These are phyloP conservation scores for Talaromyces marneffei DNA, from an alignment of 2,329 filamentous ascomycete species.

Conservation along the genomic window DNA sequence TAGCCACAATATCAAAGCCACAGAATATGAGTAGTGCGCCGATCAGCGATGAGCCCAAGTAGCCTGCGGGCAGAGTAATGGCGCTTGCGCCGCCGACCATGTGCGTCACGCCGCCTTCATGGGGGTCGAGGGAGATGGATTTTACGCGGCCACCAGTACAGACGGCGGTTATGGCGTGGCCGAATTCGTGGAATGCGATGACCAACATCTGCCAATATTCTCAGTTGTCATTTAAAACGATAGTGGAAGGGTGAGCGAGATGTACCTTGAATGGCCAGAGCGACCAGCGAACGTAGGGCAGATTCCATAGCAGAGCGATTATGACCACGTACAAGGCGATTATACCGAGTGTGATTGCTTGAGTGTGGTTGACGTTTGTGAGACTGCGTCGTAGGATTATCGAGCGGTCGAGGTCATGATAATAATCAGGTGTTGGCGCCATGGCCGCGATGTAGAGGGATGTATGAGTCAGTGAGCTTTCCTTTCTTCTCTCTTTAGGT, in stretches of 20 bases:
- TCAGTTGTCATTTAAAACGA: too few relatives aligned
- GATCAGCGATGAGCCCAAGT: conserved; percentile 70
- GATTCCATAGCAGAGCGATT: conserved; percentile 73
- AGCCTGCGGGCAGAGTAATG: conserved; percentile 70
- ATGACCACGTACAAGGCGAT: conserved; percentile 66
- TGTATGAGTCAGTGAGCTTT: neutral
- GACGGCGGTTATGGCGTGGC: conserved; percentile 66
- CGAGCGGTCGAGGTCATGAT: neutral
- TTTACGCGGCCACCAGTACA: conserved; percentile 69
- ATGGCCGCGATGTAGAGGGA: neutral
- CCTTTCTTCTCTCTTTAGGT: neutral
- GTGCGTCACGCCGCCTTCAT: conserved; percentile 71
- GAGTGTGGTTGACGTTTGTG: conserved; percentile 57
- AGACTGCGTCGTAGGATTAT: conserved; percentile 49
- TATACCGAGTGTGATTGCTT: conserved; percentile 64
- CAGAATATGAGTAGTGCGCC: conserved; percentile 72
- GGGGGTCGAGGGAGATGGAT: conserved; percentile 67
- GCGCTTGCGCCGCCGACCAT: conserved; percentile 67
- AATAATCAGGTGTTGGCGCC: conserved; percentile 4
- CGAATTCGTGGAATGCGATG: conserved; percentile 76
- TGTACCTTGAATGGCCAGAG: conserved; percentile 75
- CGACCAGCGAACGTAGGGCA: conserved; percentile 67
- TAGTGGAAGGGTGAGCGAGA: neutral
- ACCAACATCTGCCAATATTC: conserved; percentile 65
- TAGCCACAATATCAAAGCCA: conserved; percentile 74